A percentile compares a stretch with the other conserved stretches of the same genome.
phyloP scores from a whole-genome alignment of 345 rosid species.

The Citrus medica region DNA sequence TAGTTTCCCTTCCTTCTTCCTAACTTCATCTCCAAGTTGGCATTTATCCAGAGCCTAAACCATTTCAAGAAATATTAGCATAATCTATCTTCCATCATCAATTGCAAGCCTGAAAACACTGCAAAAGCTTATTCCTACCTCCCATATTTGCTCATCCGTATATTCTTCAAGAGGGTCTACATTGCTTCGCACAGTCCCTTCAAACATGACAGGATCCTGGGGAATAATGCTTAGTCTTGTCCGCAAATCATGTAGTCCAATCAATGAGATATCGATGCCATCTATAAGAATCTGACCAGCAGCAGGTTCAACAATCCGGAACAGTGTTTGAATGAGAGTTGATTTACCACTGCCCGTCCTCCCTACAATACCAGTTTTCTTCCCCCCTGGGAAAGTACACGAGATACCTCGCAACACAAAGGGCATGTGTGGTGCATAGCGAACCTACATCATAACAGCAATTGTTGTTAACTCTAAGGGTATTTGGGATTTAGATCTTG shows the following conservation, averaged over 20 bases:
- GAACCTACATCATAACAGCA: slow-evolving; percentile 41
- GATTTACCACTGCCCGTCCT: slow-evolving; percentile 94
- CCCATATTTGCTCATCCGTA: slow-evolving; percentile 84
- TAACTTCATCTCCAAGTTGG: slow-evolving; percentile 55
- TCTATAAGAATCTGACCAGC: slow-evolving; percentile 74
- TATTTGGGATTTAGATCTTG: background rate
- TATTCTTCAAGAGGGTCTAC: slow-evolving; percentile 87
- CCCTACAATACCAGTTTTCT: slow-evolving; percentile 85
- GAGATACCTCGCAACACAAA: slow-evolving; percentile 75
- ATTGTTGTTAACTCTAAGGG: background rate
- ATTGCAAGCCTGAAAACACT: background rate
- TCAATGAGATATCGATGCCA: slow-evolving; percentile 52
- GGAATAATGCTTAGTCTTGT: slow-evolving; percentile 82
- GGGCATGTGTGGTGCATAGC: slow-evolving; percentile 79
- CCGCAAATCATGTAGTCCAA: slow-evolving; percentile 82
- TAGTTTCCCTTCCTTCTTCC: slow-evolving; percentile 48
- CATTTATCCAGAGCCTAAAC: slow-evolving; percentile 56
- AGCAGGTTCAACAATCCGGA: slow-evolving; percentile 75
- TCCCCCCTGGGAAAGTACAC: slow-evolving; percentile 72
- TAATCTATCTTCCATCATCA: background rate
- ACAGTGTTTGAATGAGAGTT: slow-evolving; percentile 80
- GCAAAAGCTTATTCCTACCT: slow-evolving; percentile 38
- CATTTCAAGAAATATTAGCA: slow-evolving; percentile 4
- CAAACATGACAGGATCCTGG: slow-evolving; percentile 94
- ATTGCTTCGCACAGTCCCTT: slow-evolving; percentile 82